Conservation (phyloP, 192 early-diverging fungal genomes). For the Coemansia sp. region DNA sequence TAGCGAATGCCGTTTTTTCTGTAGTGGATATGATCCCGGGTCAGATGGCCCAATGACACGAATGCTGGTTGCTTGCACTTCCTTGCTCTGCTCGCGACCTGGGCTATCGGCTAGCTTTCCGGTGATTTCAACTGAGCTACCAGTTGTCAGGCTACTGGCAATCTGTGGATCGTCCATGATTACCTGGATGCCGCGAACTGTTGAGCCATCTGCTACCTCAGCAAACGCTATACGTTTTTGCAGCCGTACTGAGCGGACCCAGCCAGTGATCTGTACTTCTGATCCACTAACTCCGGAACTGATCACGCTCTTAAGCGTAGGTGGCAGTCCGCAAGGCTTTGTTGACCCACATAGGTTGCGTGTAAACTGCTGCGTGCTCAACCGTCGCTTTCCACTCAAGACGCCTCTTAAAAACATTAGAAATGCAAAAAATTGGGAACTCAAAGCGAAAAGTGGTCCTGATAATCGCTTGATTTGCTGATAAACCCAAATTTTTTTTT, state of each 20-base stretch:
- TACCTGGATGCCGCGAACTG: constrained; percentile 67
- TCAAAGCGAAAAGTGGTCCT: no score
- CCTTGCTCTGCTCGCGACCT: constrained; percentile 69
- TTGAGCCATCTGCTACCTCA: constrained; percentile 76
- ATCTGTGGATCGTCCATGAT: constrained; percentile 46
- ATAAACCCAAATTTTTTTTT: constrained; percentile 16
- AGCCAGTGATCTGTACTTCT: constrained; percentile 55
- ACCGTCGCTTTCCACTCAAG: neutral
- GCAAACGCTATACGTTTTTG: constrained; percentile 79
- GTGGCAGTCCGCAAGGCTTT: constrained; percentile 13
- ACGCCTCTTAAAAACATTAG: constrained; percentile 1
- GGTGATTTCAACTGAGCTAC: constrained; percentile 67
- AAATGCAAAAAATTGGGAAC: constrained; percentile 1
- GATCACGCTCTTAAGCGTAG: constrained; percentile 27
- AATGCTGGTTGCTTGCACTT: constrained; percentile 58
- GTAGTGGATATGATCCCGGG: constrained; percentile 75
- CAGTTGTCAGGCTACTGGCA: constrained; percentile 58
- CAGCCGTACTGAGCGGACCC: constrained; percentile 77
- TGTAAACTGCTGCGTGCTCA: neutral
- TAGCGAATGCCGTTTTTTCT: constrained; percentile 76
- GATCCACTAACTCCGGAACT: constrained; percentile 14
- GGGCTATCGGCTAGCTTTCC: constrained; percentile 66
- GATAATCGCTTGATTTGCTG: neutral
- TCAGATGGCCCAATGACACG: constrained; percentile 30
- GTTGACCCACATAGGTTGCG: neutral